Base-by-base conservation (phyloP, 495 filamentous ascomycete species). In the Penicillium ucsense region DNA sequence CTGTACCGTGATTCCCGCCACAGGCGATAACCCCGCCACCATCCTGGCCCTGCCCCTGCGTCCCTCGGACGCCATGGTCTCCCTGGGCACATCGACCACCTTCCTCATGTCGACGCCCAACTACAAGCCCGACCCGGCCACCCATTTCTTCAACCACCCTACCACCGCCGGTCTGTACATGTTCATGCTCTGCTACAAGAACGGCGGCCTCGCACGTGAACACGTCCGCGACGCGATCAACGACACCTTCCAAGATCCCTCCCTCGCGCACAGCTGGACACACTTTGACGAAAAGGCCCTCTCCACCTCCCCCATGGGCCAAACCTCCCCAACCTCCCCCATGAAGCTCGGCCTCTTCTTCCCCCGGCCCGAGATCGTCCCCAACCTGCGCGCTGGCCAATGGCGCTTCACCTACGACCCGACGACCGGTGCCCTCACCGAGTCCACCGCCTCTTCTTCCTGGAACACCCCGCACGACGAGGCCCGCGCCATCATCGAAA, bases 161-260 rank as follows among this genome's bases (percentile, higher is more conserved):
- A 89, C 88, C 31, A 89, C 85, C 0, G 68, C 81, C 4, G 84
- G 84, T 3, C 73, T 91, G 37, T 88, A 88, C 68, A 89, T 98
- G 90, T 98, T 98, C 67, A 98, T 98, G 92, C 84, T 98, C 31
- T 98, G 92, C 73, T 98, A 97, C 74, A 96, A 96, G 67, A 98
- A 98, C 70, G 92, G 92, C 49, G 88, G 87, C 1, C 78, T 97
- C 0, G 92, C 92, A 0, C 86, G 92, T 38, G 92, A 98, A 61
- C 79, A 85, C 41, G 77, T 95, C 47, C 83, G 91, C 31, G 86
- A 98, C 60, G 74, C 73, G 10, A 68, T 83, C 55, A 78, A 79
- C 51, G 65, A 54, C 62, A 54, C 67, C 54, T 62, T 73, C 0
- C 54, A 59, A 31, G 63, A 68, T 20, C 20, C 20, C 8, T 60